phyloP scores from a whole-genome alignment of 352 stramenopile species.

The Globisporangium emineosum region DNA sequence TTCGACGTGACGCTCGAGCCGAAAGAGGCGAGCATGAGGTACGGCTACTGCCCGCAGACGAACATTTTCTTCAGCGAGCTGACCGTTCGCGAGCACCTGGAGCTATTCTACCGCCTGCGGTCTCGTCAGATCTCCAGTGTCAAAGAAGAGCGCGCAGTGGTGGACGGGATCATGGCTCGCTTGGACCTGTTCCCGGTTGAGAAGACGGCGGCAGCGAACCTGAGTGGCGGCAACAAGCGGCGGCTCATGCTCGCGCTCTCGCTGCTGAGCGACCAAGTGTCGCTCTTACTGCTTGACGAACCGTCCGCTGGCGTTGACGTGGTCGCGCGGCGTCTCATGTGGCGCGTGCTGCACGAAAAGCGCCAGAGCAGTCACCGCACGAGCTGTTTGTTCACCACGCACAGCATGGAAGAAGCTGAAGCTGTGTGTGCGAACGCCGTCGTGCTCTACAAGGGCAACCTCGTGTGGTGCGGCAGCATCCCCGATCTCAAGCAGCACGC shows the following conservation, averaged over 20 bases:
- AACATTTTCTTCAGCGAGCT: conserved; percentile 77
- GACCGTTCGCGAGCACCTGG: conserved; percentile 68
- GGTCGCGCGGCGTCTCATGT: conserved; percentile 75
- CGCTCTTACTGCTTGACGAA: conserved; percentile 75
- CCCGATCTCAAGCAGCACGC: conserved; percentile 75
- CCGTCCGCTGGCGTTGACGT: conserved; percentile 81
- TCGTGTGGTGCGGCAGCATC: conserved; percentile 79
- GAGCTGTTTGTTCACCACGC: conserved; percentile 81
- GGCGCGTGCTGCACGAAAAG: conserved; percentile 69
- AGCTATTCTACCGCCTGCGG: conserved; percentile 65
- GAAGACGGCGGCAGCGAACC: conserved; percentile 44
- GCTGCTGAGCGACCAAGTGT: conserved; percentile 61
- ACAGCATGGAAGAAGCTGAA: conserved; percentile 85
- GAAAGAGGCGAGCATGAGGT: conserved; percentile 45
- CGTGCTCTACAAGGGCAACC: conserved; percentile 66
- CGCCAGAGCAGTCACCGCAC: conserved; percentile 36
- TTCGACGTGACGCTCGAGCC: conserved; percentile 59
- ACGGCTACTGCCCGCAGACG: conserved; percentile 79
- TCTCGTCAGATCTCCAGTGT: conserved; percentile 25
- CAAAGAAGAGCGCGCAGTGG: conserved; percentile 24
- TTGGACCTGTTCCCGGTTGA: conserved; percentile 68
- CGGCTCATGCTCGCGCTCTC: conserved; percentile 75
- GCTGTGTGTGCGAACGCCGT: conserved; percentile 80
- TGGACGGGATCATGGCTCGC: conserved; percentile 44
- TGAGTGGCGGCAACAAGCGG: conserved; percentile 84